Base-by-base conservation (phyloP, 352 stramenopile species). In the Phytophthora sansomeana region DNA sequence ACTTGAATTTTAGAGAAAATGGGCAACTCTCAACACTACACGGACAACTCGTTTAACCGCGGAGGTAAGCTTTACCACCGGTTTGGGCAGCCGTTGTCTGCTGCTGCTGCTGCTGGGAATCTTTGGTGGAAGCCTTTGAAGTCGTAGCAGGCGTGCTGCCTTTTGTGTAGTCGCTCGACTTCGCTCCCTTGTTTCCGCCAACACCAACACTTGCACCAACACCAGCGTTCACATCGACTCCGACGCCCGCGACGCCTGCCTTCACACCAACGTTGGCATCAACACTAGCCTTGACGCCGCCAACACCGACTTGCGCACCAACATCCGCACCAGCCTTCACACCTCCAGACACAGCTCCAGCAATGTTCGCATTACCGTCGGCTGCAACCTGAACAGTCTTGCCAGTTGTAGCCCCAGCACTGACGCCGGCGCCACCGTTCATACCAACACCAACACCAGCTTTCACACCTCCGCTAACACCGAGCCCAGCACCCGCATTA, bases 261-360 rank as follows among this genome's bases (percentile, higher is more conserved):
- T 5, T 28, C 13, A 52, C 46, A 13, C 33, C 24, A 32, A 32
- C 19, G 4, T 32, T 32, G 21, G 44, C 32, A 21, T 35, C n/a
- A 6, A 28, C 46, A 26, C 46, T 28, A 9, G 47, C 29, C 47
- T 55, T 55, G 13, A 55, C 47, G 30, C 30, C 47, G 17, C 13
- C n/a, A 24, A 10, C 28, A 14, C 28, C 46, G 14, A 52, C 19
- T 10, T 19, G 28, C 5, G 24, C 46, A 24, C 46, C 46, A 19
- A 36, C 26, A 11, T 6, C 46, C 7, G 16, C 46, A 19, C 28
- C 46, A 10, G 28, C 28, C 11, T 52, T 52, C 13, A 52, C 46
- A 2, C 38, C 38, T 43, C 38, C 38, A 21, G n/a, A 17, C 2
- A 5, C 38, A 43, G 38, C 38, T 10, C 38, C 38, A 21, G 11